Evolutionary conservation across 2,329 filamentous ascomycete species (phyloP).

Genomic region (Drechslerella dactyloides): DNA sequence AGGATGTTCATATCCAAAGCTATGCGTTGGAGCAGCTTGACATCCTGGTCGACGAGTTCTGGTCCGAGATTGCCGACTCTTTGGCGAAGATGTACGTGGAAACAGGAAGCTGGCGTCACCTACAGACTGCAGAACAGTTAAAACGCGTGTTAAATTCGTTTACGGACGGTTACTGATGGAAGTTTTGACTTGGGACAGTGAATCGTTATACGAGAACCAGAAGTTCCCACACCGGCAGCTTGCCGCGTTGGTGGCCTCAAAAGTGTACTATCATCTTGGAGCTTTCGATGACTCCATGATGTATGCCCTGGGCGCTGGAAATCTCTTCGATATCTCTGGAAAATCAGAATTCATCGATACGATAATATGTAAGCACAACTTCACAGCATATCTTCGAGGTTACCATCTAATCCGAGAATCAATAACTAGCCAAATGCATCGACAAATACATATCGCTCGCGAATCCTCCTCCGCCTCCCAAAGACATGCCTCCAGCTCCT

Average conservation of each 20-base stretch:
- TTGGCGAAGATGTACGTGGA: conserved; percentile 85
- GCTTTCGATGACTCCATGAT: conserved; percentile 99
- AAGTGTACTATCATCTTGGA: conserved; percentile 98
- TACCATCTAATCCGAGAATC: conserved; percentile 30
- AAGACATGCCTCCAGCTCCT: conserved; percentile 39
- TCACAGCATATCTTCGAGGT: background rate
- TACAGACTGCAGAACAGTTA: conserved; percentile 14
- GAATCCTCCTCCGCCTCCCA: conserved; percentile 36
- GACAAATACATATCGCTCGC: conserved; percentile 93
- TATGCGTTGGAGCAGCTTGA: conserved; percentile 96
- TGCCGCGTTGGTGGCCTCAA: conserved; percentile 90
- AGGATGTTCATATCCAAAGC: conserved; percentile 89
- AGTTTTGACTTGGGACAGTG: conserved; percentile 65
- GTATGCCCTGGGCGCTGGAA: conserved; percentile 91
- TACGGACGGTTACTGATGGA: conserved; percentile 27
- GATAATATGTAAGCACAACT: conserved; percentile 74
- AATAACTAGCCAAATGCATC: conserved; percentile 76
- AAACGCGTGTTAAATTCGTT: conserved; percentile 35
- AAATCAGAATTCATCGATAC: conserved; percentile 98
- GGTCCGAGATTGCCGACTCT: conserved; percentile 93
- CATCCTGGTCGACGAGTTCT: conserved; percentile 93
- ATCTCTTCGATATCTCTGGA: conserved; percentile 89
- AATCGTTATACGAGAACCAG: conserved; percentile 96
- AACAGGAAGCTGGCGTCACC: conserved; percentile 8
- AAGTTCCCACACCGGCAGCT: conserved; percentile 91